Evolutionary conservation across 208 protist species (phyloP).

Genomic region (Strigomonas culicis): DNA sequence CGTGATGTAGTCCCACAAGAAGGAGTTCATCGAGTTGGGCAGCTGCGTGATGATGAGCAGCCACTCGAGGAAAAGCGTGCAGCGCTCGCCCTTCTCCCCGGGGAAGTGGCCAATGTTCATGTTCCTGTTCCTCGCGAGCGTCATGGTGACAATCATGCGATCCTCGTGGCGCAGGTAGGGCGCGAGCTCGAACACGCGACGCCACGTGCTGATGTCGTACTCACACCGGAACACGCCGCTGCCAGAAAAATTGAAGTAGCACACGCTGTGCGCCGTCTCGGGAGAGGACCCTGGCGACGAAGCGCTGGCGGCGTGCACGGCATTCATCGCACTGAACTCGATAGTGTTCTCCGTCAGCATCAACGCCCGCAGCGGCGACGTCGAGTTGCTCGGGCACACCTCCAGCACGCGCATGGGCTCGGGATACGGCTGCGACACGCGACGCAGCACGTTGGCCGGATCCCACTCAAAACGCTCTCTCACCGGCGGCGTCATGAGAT

Average conservation of each 20-base stretch:
- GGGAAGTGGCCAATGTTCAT: slow-evolving; percentile 50
- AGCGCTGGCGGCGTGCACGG: not conserved
- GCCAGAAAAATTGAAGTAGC: slow-evolving; percentile 59
- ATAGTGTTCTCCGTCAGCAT: slow-evolving; percentile 14
- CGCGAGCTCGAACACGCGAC: slow-evolving; percentile 45
- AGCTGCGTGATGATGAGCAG: slow-evolving; percentile 35
- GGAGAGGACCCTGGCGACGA: not conserved
- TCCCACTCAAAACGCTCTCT: slow-evolving; percentile 19
- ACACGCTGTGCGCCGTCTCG: not conserved
- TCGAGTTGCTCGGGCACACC: slow-evolving; percentile 17
- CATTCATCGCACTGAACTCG: not conserved
- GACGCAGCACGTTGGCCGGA: slow-evolving; percentile 9
- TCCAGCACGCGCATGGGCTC: slow-evolving; percentile 18
- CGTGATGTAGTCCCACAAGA: slow-evolving; percentile 57
- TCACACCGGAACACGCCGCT: slow-evolving; percentile 53
- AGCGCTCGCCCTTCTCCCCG: slow-evolving; percentile 39
- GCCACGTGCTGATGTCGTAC: slow-evolving; percentile 61
- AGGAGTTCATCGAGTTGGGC: slow-evolving; percentile 36
- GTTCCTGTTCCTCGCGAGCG: slow-evolving; percentile 36
- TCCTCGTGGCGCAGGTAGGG: slow-evolving; percentile 49
- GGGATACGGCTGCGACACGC: slow-evolving; percentile 5
- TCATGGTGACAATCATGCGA: slow-evolving; percentile 51
- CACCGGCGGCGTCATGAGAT: slow-evolving; percentile 18
- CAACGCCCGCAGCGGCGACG: slow-evolving; percentile 21
- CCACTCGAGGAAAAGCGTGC: slow-evolving; percentile 65